A percentile compares a stretch with the other conserved stretches of the same genome.
phyloP scores from a whole-genome alignment of 1,284 basidiomycete genomes.

The Ganoderma resinaceum region DNA sequence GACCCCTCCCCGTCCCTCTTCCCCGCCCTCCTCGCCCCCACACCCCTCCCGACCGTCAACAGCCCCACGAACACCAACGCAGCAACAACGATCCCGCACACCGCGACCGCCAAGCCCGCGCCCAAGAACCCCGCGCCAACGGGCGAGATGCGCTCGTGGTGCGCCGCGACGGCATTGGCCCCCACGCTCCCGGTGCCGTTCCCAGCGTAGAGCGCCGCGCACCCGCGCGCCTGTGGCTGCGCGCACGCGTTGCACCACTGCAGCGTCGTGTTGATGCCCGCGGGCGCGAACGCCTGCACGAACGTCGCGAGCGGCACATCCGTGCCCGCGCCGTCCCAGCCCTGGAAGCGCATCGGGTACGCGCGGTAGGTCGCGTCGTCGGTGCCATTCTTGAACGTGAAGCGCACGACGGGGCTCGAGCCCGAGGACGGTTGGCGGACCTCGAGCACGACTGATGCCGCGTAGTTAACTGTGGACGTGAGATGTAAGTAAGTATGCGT shows the following conservation, averaged over 20 bases:
- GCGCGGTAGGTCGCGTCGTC: constrained; percentile 40
- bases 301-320: constrained; percentile 67
- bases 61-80: constrained; percentile 54
- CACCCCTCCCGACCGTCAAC: constrained; percentile 44
- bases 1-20: constrained; percentile 14
- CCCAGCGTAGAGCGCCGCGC: constrained; percentile 50
- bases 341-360: constrained; percentile 39
- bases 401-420: constrained; percentile 51
- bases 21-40: background rate
- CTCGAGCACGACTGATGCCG: constrained; percentile 50
- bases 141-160: constrained; percentile 51
- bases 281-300: constrained; percentile 57
- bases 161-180: constrained; percentile 38
- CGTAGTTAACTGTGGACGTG: constrained; percentile 49
- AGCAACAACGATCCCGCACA: constrained; percentile 48
- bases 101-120: constrained; percentile 61
- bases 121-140: constrained; percentile 73
- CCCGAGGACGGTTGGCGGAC: constrained; percentile 40
- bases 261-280: constrained; percentile 57
- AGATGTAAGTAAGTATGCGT: background rate
- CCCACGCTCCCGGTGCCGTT: constrained; percentile 38
- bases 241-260: constrained; percentile 67
- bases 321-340: constrained; percentile 34
- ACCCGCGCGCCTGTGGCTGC: constrained; percentile 64
- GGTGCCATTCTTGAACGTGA: constrained; percentile 68